phyloP scores from a whole-genome alignment of 2,329 filamentous ascomycete genomes.

The Colletotrichum scovillei region DNA sequence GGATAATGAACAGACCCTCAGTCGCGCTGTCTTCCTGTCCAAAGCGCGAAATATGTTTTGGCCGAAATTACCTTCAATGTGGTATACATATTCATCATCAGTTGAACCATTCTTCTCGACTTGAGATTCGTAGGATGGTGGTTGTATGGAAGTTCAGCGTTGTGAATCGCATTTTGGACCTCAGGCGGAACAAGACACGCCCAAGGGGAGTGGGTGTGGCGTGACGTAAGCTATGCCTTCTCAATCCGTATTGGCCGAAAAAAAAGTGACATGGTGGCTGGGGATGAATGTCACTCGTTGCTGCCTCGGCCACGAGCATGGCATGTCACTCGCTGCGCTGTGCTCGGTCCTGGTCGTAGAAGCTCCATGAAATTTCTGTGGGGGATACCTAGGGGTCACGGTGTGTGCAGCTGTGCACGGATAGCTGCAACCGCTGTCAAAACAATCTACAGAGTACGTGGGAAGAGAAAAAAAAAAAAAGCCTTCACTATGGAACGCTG shows the following conservation, averaged over 20 bases:
- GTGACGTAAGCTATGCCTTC: neutral
- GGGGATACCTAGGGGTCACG: too few species aligned
- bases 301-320: neutral
- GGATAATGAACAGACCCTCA: neutral
- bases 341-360: neutral
- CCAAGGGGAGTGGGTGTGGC: neutral
- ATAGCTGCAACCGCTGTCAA: neutral
- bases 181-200: too few species aligned
- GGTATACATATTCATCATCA: neutral
- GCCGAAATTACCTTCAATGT: neutral
- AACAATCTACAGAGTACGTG: neutral
- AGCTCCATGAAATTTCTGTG: neutral
- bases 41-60: neutral
- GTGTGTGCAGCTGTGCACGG: neutral
- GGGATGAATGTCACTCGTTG: neutral
- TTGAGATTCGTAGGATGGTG: too few species aligned
- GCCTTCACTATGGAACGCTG: neutral
- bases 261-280: neutral
- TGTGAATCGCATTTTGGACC: too few species aligned
- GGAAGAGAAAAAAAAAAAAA: neutral
- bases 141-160: too few species aligned
- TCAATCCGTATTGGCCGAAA: neutral
- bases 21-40: neutral
- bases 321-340: neutral
- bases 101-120: too few species aligned